These are phyloP conservation scores for Calonectria honghensis DNA, from an alignment of 2,329 filamentous ascomycete genomes.

Conservation along the genomic window DNA sequence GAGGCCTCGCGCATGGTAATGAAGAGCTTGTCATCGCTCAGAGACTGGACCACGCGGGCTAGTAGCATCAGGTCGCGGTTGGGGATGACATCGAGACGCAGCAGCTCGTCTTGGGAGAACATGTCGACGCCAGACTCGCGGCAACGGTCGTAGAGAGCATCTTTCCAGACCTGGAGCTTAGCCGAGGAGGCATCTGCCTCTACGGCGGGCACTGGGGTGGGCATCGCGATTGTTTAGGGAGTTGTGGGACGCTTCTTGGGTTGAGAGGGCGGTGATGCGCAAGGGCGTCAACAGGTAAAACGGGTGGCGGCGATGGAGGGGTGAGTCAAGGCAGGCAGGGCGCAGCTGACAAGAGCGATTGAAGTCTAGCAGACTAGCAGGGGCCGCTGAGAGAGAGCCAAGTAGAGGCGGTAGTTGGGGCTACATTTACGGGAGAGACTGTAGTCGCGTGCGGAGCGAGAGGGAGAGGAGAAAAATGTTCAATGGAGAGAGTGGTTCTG, in stretches of 20 bases:
- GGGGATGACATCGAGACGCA: slow-evolving; percentile 74
- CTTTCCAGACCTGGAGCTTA: slow-evolving; percentile 72
- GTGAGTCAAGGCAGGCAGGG: slow-evolving; percentile 48
- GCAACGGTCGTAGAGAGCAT: slow-evolving; percentile 74
- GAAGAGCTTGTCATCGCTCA: slow-evolving; percentile 77
- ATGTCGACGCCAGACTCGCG: slow-evolving; percentile 69
- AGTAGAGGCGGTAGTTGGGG: slow-evolving; percentile 39
- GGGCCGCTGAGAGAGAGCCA: slow-evolving; percentile 20
- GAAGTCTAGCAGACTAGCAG: slow-evolving; percentile 27
- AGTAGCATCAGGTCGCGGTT: slow-evolving; percentile 73
- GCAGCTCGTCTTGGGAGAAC: slow-evolving; percentile 76
- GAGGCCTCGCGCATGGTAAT: slow-evolving; percentile 65
- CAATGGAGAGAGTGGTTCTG: slow-evolving; percentile 39
- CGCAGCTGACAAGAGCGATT: slow-evolving; percentile 28
- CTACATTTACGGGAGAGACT: slow-evolving; percentile 54
- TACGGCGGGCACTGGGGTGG: slow-evolving; percentile 52
- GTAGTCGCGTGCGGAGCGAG: slow-evolving; percentile 28
- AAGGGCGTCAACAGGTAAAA: slow-evolving; percentile 3
- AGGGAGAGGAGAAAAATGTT: slow-evolving; percentile 33
- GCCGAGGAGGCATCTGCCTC: slow-evolving; percentile 59
- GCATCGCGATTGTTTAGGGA: slow-evolving; percentile 48
- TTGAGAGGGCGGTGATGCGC: slow-evolving; percentile 21
- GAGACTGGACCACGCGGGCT: slow-evolving; percentile 72
- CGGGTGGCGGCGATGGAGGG: slow-evolving; percentile 33
- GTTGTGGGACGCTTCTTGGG: neutral